Percentiles rank a stretch among this genome's conserved stretches.
Evolutionary conservation across 371 early-diverging fungal genomes (phyloP).

Genomic region (Capniomyces stellatus): DNA sequence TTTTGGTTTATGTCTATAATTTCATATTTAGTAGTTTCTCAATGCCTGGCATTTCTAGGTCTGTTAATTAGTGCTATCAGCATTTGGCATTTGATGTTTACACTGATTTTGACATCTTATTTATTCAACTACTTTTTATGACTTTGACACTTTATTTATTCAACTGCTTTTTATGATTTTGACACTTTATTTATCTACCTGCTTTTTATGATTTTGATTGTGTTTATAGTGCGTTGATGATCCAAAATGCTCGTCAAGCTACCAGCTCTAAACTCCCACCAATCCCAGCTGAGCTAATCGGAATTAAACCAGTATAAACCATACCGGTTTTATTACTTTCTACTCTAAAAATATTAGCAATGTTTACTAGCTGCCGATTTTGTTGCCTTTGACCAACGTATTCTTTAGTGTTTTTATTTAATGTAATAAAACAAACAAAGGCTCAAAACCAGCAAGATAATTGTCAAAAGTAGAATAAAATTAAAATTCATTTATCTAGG

Average conservation of each 20-base stretch:
- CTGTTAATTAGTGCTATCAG: too few relatives aligned
- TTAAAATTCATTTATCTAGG: too few relatives aligned
- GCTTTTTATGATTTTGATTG: background rate
- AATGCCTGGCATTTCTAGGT: too few relatives aligned
- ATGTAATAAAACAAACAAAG: too few relatives aligned
- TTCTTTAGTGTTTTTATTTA: too few relatives aligned
- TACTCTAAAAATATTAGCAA: background rate
- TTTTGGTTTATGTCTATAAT: slow-evolving; percentile 11
- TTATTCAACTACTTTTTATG: background rate
- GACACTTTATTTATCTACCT: background rate
- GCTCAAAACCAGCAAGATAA: too few relatives aligned
- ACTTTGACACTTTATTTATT: background rate
- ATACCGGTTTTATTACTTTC: background rate
- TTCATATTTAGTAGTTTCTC: background rate
- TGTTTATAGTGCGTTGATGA: slow-evolving; percentile 11
- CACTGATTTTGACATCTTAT: background rate
- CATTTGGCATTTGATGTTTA: too few relatives aligned
- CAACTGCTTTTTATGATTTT: background rate
- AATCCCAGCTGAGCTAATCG: slow-evolving; percentile 17
- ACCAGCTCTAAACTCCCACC: slow-evolving; percentile 14
- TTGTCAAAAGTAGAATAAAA: too few relatives aligned
- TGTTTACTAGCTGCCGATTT: too few relatives aligned
- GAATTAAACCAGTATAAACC: slow-evolving; percentile 20
- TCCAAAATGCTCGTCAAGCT: slow-evolving; percentile 19
- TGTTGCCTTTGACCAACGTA: too few relatives aligned